Conservation (phyloP, 1,284 basidiomycete species). For the Malassezia psittaci region DNA sequence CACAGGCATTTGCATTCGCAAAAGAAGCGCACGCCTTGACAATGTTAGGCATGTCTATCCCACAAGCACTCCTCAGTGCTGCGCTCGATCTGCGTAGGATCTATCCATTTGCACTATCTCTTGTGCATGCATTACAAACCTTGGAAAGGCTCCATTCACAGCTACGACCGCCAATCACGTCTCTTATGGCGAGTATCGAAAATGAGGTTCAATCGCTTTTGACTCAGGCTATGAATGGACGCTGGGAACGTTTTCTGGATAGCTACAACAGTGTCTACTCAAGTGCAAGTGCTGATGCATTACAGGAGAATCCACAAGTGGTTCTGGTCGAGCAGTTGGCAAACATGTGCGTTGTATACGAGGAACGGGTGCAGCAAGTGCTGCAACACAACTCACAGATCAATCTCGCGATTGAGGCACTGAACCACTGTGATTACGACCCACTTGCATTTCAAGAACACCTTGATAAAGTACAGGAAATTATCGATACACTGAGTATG, state of each 20-base stretch:
- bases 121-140: conserved; percentile 95
- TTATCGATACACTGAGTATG: conserved; percentile 83
- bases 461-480: conserved; percentile 72
- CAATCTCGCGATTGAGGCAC: conserved; percentile 68
- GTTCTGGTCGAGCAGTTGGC: conserved; percentile 92
- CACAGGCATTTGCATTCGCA: conserved; percentile 93
- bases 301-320: conserved; percentile 68
- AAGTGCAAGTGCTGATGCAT: conserved; percentile 36
- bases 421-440: conserved; percentile 74
- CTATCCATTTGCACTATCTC: conserved; percentile 81
- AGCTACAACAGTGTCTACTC: conserved; percentile 53
- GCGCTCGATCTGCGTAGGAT: conserved; percentile 96
- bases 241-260: conserved; percentile 78
- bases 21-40: conserved; percentile 92
- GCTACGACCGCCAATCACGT: conserved; percentile 71
- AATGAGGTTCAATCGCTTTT: conserved; percentile 32
- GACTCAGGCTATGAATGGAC: conserved; percentile 61
- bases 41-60: conserved; percentile 90
- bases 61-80: conserved; percentile 85
- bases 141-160: conserved; percentile 87
- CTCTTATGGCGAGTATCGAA: conserved; percentile 53
- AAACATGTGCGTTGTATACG: conserved; percentile 62
- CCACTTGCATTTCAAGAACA: conserved; percentile 68
- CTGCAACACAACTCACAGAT: conserved; percentile 86
- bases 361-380: conserved; percentile 88